Conservation (phyloP, 441 rosid genomes). For the Viola pubescens region DNA sequence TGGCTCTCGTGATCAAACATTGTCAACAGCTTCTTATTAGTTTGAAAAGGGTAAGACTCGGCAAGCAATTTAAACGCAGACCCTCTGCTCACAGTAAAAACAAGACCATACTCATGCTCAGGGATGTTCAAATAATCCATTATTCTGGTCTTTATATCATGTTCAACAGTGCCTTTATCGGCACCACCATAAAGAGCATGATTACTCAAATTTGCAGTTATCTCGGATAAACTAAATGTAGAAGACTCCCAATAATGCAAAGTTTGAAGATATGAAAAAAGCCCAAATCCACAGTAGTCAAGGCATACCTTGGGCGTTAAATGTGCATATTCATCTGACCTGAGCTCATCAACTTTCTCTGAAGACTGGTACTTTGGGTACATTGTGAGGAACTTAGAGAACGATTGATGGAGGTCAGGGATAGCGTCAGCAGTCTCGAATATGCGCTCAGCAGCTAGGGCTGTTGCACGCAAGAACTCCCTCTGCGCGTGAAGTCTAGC, state of each 20-base stretch:
- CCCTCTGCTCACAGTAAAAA: constrained; percentile 93
- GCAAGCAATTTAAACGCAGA: constrained; percentile 87
- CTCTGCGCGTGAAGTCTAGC: constrained; percentile 95
- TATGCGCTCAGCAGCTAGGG: constrained; percentile 59
- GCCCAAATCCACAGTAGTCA: constrained; percentile 95
- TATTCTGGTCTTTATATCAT: constrained; percentile 79
- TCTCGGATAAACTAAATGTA: constrained; percentile 89
- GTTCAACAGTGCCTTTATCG: constrained; percentile 80
- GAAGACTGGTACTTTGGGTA: constrained; percentile 80
- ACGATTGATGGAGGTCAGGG: constrained; percentile 56
- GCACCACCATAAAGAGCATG: constrained; percentile 96
- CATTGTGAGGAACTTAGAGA: constrained; percentile 72
- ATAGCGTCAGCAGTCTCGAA: constrained; percentile 64
- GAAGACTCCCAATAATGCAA: constrained; percentile 90
- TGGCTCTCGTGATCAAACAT: constrained; percentile 98
- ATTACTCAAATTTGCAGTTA: constrained; percentile 91
- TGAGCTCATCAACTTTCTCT: constrained; percentile 69
- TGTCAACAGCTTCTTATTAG: constrained; percentile 75
- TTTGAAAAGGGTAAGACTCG: constrained; percentile 82
- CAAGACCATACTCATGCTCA: constrained; percentile 93
- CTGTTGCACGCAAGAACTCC: constrained; percentile 81
- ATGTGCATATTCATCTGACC: constrained; percentile 73
- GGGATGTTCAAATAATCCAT: constrained; percentile 96
- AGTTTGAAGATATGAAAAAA: constrained; percentile 81
- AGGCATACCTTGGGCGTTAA: constrained; percentile 94